Percentiles rank a stretch among this genome's conserved stretches.
Evolutionary conservation across 352 stramenopile genomes (phyloP).

Genomic region (Globisporangium okanoganense): DNA sequence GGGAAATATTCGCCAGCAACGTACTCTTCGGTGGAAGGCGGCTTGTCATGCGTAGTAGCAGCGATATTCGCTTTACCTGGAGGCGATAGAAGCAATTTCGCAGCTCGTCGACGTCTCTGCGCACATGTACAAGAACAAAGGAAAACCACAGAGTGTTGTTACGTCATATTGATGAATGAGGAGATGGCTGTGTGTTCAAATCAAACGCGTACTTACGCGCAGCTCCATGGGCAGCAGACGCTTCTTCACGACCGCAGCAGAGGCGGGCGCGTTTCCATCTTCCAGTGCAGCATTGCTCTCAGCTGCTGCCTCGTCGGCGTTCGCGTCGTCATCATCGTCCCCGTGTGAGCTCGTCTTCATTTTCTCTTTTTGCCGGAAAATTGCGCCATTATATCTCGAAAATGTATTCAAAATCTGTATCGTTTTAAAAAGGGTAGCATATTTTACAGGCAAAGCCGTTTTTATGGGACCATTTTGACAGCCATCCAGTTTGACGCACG

Average conservation of each 20-base stretch:
- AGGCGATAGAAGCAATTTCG: constrained; percentile 36
- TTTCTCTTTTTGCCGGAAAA: not conserved
- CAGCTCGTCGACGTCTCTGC: constrained; percentile 58
- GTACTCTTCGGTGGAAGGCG: not conserved
- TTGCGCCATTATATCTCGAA: too few relatives aligned
- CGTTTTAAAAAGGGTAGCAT: not conserved
- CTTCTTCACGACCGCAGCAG: constrained; percentile 35
- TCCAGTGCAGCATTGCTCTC: not conserved
- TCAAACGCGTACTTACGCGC: constrained; percentile 33
- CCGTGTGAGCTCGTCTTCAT: not conserved
- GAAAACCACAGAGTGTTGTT: not conserved
- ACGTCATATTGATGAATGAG: not conserved
- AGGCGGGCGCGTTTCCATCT: constrained; percentile 1
- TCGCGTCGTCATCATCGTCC: not conserved
- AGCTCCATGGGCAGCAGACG: constrained; percentile 68
- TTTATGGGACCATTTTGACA: not conserved
- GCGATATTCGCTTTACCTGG: not conserved
- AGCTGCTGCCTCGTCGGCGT: not conserved
- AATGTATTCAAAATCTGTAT: not conserved
- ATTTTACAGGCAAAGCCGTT: not conserved
- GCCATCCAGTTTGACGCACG: not conserved
- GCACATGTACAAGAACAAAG: not conserved
- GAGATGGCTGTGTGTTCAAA: not conserved
- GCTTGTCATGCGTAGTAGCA: not conserved
- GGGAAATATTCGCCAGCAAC: not conserved